Base-by-base conservation (phyloP, 306 rosid genomes). In the Astragalus glycyphyllos region DNA sequence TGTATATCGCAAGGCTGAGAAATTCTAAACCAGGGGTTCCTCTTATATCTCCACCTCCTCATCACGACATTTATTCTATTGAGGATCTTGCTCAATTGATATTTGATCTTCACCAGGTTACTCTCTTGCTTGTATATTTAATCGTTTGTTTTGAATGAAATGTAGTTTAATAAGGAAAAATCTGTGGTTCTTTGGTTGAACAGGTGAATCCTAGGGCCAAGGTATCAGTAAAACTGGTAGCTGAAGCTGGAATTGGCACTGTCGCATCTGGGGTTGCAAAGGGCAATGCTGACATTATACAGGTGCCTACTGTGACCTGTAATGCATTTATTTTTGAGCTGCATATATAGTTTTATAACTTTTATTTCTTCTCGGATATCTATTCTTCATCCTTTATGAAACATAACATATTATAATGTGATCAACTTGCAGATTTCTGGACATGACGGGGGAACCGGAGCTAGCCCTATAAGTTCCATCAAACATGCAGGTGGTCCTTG, bases 401-500 rank as follows among this genome's bases (percentile, higher is more conserved):
- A 58, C 51, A 37, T 66, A 40, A 46, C 55, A 29, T 65, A 13
- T 75, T 16, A 38, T 65, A 12, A 50, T 42, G 55, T 14, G 46
- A 29, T 46, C 37, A 17, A 75, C 51, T 68, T 54, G 20, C 90
- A 94, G 98, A 91, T 90, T 81, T 90, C 97, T 47, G 97, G 98
- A 55, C 97, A 94, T 82, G 97, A 90, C 80, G 98, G 97, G 78
- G 97, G 98, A 80, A 90, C 97, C 35, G 97, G 98, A 75, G 98
- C 97, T 32, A 94, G 98, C 85, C 98, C 98, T 70, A 85, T 94
- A 64, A 94, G 98, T 86, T 94, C 98, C 76, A 94, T 94, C 73
- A 94, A 94, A 84, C 98, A 94, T 84, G 98, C 98, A 58, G 98
- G 98, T 67, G 98, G 98, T 77, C 98, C 98, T 75, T 94, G 98